Percentiles rank a stretch among this genome's conserved stretches.
Conservation (phyloP, 2,329 filamentous ascomycete genomes). For the Hypoxylon sp. region DNA sequence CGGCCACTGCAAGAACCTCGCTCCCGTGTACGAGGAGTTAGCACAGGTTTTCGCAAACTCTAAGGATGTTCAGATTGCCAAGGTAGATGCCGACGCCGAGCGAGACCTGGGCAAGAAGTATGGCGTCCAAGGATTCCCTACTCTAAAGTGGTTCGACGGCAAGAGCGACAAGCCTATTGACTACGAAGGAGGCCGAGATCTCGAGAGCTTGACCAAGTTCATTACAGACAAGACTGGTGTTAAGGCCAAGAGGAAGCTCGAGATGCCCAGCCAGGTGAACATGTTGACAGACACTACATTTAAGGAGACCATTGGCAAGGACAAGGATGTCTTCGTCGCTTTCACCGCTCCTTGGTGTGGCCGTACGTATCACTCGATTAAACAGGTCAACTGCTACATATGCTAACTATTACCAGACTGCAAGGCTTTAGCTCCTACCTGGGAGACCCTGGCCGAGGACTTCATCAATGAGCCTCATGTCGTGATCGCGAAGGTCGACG, state of each 20-base stretch:
- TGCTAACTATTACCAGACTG: conserved; percentile 76
- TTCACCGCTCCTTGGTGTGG: conserved; percentile 99
- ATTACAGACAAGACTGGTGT: conserved; percentile 89
- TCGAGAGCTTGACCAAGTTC: conserved; percentile 86
- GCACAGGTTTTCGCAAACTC: conserved; percentile 78
- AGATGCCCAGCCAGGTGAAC: conserved; percentile 79
- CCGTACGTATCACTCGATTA: conserved; percentile 73
- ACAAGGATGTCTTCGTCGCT: conserved; percentile 92
- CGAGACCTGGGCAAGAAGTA: conserved; percentile 86
- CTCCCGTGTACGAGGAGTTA: conserved; percentile 94
- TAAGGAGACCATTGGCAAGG: conserved; percentile 79
- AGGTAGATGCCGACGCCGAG: conserved; percentile 95
- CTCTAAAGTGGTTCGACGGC: conserved; percentile 97
- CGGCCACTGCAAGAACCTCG: conserved; percentile 98
- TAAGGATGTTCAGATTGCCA: conserved; percentile 84
- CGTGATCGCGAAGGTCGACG: conserved; percentile 94
- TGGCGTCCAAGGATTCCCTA: conserved; percentile 94
- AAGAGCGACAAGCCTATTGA: conserved; percentile 88
- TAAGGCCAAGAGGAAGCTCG: conserved; percentile 81
- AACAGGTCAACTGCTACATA: conserved; percentile 26
- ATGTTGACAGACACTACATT: conserved; percentile 86
- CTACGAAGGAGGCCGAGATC: conserved; percentile 87
- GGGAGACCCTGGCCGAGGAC: conserved; percentile 87
- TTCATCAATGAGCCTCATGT: conserved; percentile 83
- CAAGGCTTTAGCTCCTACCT: conserved; percentile 91